Base-by-base conservation (phyloP, 2,329 filamentous ascomycete species). In the Fusarium udum region DNA sequence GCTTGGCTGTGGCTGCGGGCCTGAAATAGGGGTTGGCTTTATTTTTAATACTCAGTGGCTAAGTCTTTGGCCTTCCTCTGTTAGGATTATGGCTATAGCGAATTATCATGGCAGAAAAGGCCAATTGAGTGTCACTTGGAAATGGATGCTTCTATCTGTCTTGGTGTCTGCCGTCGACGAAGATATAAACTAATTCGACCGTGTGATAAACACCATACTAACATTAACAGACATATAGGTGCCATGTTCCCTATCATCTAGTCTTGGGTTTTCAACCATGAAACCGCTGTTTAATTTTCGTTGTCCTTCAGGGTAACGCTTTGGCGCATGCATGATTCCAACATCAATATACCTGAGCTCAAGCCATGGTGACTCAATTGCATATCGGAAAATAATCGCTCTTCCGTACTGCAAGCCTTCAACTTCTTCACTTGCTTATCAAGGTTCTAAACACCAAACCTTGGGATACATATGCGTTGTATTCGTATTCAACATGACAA, bases 251-350 rank as follows among this genome's bases (percentile, higher is more conserved):
- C 18, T 36, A 26, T 6, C 9, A n/a, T 40, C n/a, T 37, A 8
- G 20, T 36, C 15, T 24, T 36, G 7, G 15, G 36, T 20, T 28
- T 24, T 26, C 16, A 8, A 67, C 39, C 34, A 40, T 24, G 15
- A 45, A 28, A 45, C 32, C 12, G 7, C 12, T n/a, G 6, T 49
- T 37, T 7, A 51, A 42, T 16, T 18, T 26, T 43, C 26, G 3
- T 36, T 36, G 10, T 32, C 22, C 48, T 67, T 10, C 16, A 67
- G 39, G 62, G 64, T 67, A 61, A 20, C 10, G 36, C n/a, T 22
- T 31, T 40, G 39, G 24, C 18, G 14, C 15, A 39, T 31, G 22
- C 28, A 36, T 40, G 34, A 52, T 18, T 49, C n/a, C 18, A n/a
- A 37, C 31, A 40, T n/a, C 14, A 22, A 53, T 15, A 18, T 26